These are phyloP conservation scores for Phytophthora nicotianae DNA, from an alignment of 352 stramenopile species.

Conservation along the genomic window DNA sequence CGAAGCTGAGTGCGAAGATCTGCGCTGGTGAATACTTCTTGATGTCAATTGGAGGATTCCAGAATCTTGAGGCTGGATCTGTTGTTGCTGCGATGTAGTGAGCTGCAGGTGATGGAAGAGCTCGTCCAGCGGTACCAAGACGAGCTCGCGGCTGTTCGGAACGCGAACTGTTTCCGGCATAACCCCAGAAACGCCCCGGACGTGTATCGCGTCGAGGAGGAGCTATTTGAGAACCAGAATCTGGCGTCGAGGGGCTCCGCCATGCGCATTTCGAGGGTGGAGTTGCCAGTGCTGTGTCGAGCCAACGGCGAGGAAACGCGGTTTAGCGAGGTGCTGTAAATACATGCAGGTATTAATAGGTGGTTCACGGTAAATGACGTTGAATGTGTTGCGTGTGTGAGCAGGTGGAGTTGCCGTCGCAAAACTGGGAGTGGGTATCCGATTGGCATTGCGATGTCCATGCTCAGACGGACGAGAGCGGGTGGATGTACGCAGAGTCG, in stretches of 20 bases:
- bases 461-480: conserved; percentile 51
- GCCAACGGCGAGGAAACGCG: conserved; percentile 35
- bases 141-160: conserved; percentile 36
- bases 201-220: conserved; percentile 45
- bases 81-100: conserved; percentile 31
- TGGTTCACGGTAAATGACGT: conserved; percentile 9
- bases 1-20: conserved; percentile 40
- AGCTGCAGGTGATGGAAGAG: conserved; percentile 60
- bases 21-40: conserved; percentile 34
- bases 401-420: conserved; percentile 54
- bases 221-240: conserved; percentile 64
- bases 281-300: conserved; percentile 34
- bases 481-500: conserved; percentile 59
- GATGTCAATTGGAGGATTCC: neutral
- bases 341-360: neutral
- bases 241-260: conserved; percentile 41
- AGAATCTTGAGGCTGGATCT: neutral
- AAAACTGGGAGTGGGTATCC: conserved; percentile 68
- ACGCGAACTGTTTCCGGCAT: neutral
- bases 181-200: conserved; percentile 19
- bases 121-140: conserved; percentile 70
- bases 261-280: conserved; percentile 12
- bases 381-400: neutral
- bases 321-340: conserved; percentile 51
- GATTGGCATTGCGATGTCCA: conserved; percentile 54